Base-by-base conservation (phyloP, 495 filamentous ascomycete genomes). In the Penicillium mononematosum region DNA sequence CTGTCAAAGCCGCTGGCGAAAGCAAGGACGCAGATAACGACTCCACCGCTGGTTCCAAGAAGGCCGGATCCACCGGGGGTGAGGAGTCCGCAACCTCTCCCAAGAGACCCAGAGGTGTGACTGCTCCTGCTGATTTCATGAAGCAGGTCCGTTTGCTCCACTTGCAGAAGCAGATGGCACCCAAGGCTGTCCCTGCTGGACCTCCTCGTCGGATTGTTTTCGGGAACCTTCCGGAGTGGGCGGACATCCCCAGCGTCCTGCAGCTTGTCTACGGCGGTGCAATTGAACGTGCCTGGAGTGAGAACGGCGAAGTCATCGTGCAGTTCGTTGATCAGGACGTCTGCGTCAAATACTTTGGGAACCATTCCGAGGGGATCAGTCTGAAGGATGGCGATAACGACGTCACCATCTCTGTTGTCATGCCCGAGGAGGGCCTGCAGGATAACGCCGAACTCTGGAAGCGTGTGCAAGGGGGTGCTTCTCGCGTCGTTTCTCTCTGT, bases 261-360 rank as follows among this genome's bases (percentile, higher is more conserved):
- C 69, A 70, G 2, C 59, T 81, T 5, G 63, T 81, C 5, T 72
- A 75, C 45, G 78, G 77, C 7, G 80, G 79, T 16, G 36, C 62
- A 12, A 50, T 83, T 19, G 80, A 82, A 45, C 70, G 68, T 45
- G 47, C 52, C 5, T 62, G 52, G 56, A 43, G n/a, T 5, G 57
- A 50, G 4, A 7, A 50, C 6, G 52, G 42, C 2, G 42, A 55
- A 20, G 48, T 59, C 22, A 48, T 43, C 3, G 60, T 62, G 9
- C 42, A 56, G 27, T 62, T 59, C 10, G 32, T 38, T 17, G 48
- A 56, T 1, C 55, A 58, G 19, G 36, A 16, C 1, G 34, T 34
- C 31, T 65, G 62, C 48, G 3, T 45, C 3, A 14, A 38, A 11
- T 65, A 65, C 19, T 10, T 32, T 20, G 48, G 51, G 1, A 19